phyloP scores from a whole-genome alignment of 73 alveolate genomes.

The Breviolum minutum region DNA sequence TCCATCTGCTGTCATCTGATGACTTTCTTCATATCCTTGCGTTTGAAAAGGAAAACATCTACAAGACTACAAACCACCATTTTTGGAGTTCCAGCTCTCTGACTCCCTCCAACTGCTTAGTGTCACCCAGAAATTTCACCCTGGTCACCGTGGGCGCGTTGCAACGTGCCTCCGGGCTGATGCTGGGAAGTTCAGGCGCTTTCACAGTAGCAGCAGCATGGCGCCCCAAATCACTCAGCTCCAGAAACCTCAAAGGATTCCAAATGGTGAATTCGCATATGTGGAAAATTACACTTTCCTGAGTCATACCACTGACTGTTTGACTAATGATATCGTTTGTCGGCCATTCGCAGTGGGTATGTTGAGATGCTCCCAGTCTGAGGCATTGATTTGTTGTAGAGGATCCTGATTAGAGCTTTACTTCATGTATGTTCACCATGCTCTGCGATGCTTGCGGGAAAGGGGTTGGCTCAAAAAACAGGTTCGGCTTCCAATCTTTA shows the following conservation, averaged over 20 bases:
- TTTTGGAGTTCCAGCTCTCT: background rate
- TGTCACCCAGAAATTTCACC: too few relatives aligned
- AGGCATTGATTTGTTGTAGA: too few relatives aligned
- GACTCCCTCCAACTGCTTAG: background rate
- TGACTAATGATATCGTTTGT: background rate
- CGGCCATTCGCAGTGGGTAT: background rate
- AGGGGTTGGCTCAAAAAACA: too few relatives aligned
- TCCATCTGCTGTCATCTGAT: too few relatives aligned
- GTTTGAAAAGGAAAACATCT: too few relatives aligned
- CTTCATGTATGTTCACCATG: too few relatives aligned
- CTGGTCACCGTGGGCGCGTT: too few relatives aligned
- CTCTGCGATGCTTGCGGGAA: too few relatives aligned
- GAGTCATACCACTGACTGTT: background rate
- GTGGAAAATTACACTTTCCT: background rate
- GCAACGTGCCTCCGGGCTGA: conserved; percentile 6
- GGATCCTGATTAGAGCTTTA: too few relatives aligned
- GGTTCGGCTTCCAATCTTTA: too few relatives aligned
- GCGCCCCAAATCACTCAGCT: conserved; percentile 68
- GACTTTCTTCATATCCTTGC: too few relatives aligned
- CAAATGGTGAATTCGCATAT: background rate
- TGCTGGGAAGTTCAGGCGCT: conserved; percentile 35
- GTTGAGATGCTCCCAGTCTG: too few relatives aligned
- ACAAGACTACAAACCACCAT: background rate
- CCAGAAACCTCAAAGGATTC: conserved; percentile 47
- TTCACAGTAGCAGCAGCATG: conserved; percentile 84